Evolutionary conservation across 805 yeast genomes (phyloP).

Genomic region (Pichia membranifaciens): DNA sequence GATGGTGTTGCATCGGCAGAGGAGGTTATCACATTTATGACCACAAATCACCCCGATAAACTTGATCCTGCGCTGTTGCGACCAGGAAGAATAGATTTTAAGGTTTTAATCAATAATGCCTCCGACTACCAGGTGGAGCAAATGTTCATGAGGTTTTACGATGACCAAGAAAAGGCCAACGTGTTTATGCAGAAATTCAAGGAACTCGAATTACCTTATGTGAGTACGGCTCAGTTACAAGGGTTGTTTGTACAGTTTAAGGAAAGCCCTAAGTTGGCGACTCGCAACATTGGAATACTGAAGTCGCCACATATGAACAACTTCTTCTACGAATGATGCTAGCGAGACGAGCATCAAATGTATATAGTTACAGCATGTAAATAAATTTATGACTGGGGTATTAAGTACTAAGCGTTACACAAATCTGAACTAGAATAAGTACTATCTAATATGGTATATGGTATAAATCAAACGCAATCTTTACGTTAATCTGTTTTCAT

Average conservation of each 20-base stretch:
- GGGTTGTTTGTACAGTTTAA: conserved; percentile 93
- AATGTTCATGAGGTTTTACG: conserved; percentile 89
- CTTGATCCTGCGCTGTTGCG: conserved; percentile 89
- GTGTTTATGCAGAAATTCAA: conserved; percentile 41
- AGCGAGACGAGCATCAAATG: conserved; percentile 3
- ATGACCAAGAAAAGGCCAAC: conserved; percentile 51
- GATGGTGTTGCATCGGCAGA: conserved; percentile 98
- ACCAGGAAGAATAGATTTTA: conserved; percentile 91
- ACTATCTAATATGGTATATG: no score
- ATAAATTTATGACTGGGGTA: neutral
- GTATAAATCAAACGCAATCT: neutral
- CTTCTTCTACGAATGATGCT: conserved; percentile 27
- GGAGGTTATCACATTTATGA: conserved; percentile 94
- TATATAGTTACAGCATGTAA: neutral
- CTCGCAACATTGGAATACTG: conserved; percentile 53
- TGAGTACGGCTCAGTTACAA: conserved; percentile 92
- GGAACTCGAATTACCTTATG: conserved; percentile 43
- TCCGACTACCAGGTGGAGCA: conserved; percentile 66
- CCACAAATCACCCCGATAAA: conserved; percentile 94
- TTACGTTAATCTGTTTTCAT: conserved; percentile 3
- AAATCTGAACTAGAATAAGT: no score
- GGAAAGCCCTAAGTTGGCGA: conserved; percentile 70
- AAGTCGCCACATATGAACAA: conserved; percentile 31
- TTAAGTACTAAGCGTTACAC: no score
- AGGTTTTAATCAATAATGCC: conserved; percentile 83